These are phyloP conservation scores for Kazachstania kunashirensis DNA, from an alignment of 805 yeast genomes.

Conservation along the genomic window DNA sequence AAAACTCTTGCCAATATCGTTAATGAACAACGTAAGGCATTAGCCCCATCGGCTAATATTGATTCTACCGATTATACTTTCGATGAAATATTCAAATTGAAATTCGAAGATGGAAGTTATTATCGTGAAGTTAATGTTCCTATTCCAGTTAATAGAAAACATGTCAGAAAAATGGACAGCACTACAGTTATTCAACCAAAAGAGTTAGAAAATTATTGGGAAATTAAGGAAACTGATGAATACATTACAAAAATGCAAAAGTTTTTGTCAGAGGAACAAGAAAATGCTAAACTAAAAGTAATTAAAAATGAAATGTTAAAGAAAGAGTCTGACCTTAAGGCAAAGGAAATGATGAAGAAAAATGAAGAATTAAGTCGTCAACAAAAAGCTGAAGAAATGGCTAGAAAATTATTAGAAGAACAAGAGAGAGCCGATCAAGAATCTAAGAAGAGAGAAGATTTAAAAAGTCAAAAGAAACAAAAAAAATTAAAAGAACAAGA, in stretches of 20 bases:
- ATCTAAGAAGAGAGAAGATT: slow-evolving; percentile 6
- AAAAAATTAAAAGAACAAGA: slow-evolving; percentile 10
- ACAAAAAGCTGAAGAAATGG: slow-evolving; percentile 19
- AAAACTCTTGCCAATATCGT: not conserved
- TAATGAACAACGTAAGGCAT: not conserved
- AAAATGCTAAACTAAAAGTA: not conserved
- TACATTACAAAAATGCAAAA: not conserved
- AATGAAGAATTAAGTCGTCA: slow-evolving; percentile 7
- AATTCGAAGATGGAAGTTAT: slow-evolving; percentile 18
- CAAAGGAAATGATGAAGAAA: not conserved
- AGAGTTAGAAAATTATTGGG: slow-evolving; percentile 3
- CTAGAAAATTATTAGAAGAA: slow-evolving; percentile 14
- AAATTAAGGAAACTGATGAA: slow-evolving; percentile 4
- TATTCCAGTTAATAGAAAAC: slow-evolving; percentile 18
- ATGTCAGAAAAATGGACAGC: slow-evolving; percentile 7
- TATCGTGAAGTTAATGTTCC: slow-evolving; percentile 22
- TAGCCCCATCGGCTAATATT: slow-evolving; percentile 8
- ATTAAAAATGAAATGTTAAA: not conserved
- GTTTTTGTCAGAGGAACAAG: not conserved
- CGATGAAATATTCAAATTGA: slow-evolving; percentile 20
- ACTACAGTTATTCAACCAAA: slow-evolving; percentile 1
- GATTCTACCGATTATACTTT: slow-evolving; percentile 18
- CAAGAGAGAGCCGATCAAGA: slow-evolving; percentile 8
- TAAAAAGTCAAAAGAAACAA: slow-evolving; percentile 7
- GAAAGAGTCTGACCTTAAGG: not conserved